Conservation (phyloP, 805 yeast species). For the Starmera quercuum region DNA sequence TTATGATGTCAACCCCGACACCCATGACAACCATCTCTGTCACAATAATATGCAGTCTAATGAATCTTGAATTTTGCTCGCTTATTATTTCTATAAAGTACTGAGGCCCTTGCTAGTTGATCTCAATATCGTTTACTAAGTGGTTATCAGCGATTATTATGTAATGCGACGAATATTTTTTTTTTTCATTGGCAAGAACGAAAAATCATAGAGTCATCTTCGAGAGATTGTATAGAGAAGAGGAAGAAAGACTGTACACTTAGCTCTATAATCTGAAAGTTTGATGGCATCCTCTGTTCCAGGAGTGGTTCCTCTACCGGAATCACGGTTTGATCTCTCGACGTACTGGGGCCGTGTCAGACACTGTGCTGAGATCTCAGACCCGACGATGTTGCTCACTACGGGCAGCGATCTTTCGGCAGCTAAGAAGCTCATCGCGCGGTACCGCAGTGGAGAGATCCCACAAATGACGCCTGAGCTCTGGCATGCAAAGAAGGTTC, state of each 20-base stretch:
- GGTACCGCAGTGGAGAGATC: conserved; percentile 63
- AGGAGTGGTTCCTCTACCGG: conserved; percentile 75
- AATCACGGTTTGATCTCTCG: conserved; percentile 67
- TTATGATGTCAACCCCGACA: conserved; percentile 52
- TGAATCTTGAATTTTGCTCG: no score
- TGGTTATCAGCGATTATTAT: no score
- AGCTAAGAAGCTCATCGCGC: conserved; percentile 61
- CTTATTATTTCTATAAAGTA: no score
- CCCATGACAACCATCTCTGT: conserved; percentile 32
- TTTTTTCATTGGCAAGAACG: no score
- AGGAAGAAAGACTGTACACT: no score
- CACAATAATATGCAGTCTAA: no score
- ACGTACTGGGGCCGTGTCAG: conserved; percentile 92
- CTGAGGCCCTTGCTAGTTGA: no score
- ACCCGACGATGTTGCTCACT: conserved; percentile 82
- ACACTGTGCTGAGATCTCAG: conserved; percentile 90
- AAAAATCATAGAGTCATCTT: no score
- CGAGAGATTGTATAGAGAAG: no score
- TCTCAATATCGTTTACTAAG: no score
- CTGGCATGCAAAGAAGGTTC: conserved; percentile 81
- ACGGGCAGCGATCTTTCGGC: conserved; percentile 51
- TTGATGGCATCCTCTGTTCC: conserved; percentile 92
- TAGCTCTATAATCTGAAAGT: no score
- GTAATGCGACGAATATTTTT: no score
- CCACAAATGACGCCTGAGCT: conserved; percentile 66